Evolutionary conservation across 495 filamentous ascomycete genomes (phyloP).

Genomic region (Penicillium diatomitis): DNA sequence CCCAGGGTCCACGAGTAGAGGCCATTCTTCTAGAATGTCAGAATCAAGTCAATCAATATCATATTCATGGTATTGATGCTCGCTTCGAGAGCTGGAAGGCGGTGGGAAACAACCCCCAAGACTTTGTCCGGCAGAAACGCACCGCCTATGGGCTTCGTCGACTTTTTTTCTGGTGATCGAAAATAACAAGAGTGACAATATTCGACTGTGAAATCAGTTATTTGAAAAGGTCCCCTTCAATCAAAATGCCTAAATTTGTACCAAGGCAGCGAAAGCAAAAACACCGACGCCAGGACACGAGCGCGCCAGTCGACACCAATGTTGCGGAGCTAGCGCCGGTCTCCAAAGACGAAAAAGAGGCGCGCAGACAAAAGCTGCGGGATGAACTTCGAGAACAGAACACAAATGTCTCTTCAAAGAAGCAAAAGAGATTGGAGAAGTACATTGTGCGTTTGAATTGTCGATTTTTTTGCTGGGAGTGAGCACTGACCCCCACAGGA

Average conservation of each 20-base stretch:
- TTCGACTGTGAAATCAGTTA: too few relatives aligned
- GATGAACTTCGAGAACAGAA: constrained; percentile 52
- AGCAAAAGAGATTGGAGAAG: constrained; percentile 89
- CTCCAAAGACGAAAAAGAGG: constrained; percentile 57
- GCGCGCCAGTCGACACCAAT: constrained; percentile 55
- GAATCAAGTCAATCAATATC: background rate
- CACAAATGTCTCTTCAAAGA: constrained; percentile 77
- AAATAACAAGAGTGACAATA: constrained; percentile 3
- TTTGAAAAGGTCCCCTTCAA: too few relatives aligned
- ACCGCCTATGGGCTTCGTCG: constrained; percentile 13
- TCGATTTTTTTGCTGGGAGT: background rate
- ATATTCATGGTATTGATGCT: constrained; percentile 6
- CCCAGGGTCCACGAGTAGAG: constrained; percentile 19
- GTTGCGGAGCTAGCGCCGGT: constrained; percentile 58
- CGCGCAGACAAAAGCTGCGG: constrained; percentile 57
- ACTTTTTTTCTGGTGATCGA: constrained; percentile 16
- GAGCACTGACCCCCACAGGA: constrained; percentile 39
- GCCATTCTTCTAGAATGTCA: constrained; percentile 18
- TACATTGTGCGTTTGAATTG: constrained; percentile 61
- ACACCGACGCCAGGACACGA: constrained; percentile 28
- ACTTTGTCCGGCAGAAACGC: constrained; percentile 8
- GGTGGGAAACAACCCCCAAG: constrained; percentile 14
- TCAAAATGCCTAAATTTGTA: constrained; percentile 63
- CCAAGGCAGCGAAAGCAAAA: constrained; percentile 75
- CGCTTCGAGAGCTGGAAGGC: constrained; percentile 1